Conservation (phyloP, 1,139 yeast genomes). For the Kurtzmaniella natalensis region DNA sequence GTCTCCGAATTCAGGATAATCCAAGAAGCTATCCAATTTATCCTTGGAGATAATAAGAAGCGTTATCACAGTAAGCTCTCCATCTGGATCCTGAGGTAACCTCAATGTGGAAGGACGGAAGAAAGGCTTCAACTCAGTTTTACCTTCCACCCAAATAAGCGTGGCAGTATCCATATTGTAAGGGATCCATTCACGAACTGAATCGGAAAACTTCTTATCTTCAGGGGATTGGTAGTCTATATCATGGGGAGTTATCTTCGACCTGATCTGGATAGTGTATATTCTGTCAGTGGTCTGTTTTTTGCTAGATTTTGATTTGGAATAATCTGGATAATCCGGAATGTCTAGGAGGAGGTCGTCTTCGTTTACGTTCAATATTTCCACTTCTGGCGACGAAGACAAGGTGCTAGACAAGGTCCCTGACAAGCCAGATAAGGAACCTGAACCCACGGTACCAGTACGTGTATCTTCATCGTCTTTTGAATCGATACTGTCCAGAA, state of each 20-base stretch:
- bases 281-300: background rate
- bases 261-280: background rate
- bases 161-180: slow-evolving; percentile 13
- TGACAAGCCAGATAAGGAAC: too few species aligned
- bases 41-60: slow-evolving; percentile 32
- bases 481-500: too few species aligned
- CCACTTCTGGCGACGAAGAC: background rate
- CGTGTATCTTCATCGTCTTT: too few species aligned
- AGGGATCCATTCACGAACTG: background rate
- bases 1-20: slow-evolving; percentile 31
- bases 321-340: background rate
- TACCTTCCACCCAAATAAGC: slow-evolving; percentile 41
- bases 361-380: background rate
- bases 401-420: too few species aligned
- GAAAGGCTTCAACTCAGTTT: slow-evolving; percentile 34
- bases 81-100: slow-evolving; percentile 21
- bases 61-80: slow-evolving; percentile 22
- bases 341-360: background rate
- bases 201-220: slow-evolving; percentile 1
- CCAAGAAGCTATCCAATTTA: slow-evolving; percentile 17
- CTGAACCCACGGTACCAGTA: too few species aligned
- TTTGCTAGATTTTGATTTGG: background rate
- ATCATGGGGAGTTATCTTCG: slow-evolving; percentile 1
- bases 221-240: slow-evolving; percentile 1
- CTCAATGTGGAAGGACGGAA: slow-evolving; percentile 41